Evolutionary conservation across 2,329 filamentous ascomycete genomes (phyloP), one percentile per base, ranked within the genome.

Genomic region (Dryadomyces sulphureus): DNA sequence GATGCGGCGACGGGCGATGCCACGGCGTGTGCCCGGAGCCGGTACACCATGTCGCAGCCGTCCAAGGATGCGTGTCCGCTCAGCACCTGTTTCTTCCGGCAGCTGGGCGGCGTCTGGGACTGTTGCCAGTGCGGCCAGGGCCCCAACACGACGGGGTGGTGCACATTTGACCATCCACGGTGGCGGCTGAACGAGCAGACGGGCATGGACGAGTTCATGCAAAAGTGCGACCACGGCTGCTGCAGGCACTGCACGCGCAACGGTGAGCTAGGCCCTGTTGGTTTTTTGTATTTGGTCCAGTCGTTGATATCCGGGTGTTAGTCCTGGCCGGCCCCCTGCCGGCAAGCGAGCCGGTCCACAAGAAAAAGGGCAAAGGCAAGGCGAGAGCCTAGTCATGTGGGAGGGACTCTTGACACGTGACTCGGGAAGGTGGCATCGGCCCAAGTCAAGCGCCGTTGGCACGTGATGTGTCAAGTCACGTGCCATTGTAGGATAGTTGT

Each of bases 91-190:
- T 62, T 67, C 51, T 76, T 68, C 57, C 65, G 65, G 46, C 62
- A 63, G 41, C 64, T 72, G 32, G 68, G 65, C 35, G 66, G 69
- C 17, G 63, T 57, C 25, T 76, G 73, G 73, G 65, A 60, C n/a
- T 77, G 73, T 52, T 77, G 73, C 56, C 54, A 62, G 30, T 77
- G 73, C 53, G 60, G 65, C 3, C 62, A 68, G 35, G 69, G 69
- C 0, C 68, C 70, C 17, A 75, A 77, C 54, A 65, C 58, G 1
- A 60, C 64, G 49, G 73, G 72, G 7, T 76, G 72, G 72, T 77
- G 73, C 55, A 64, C 61, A 9, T 65, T 64, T 46, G 34, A 49
- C 50, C 57, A 60, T 12, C 57, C 56, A 41, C 53, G 52, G 25
- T 53, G 59, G 50, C 47, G 55, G 42, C 56, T 55, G 43, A 64